These are phyloP conservation scores for Saccharomyces jurei DNA, from an alignment of 805 yeast species.

Conservation along the genomic window DNA sequence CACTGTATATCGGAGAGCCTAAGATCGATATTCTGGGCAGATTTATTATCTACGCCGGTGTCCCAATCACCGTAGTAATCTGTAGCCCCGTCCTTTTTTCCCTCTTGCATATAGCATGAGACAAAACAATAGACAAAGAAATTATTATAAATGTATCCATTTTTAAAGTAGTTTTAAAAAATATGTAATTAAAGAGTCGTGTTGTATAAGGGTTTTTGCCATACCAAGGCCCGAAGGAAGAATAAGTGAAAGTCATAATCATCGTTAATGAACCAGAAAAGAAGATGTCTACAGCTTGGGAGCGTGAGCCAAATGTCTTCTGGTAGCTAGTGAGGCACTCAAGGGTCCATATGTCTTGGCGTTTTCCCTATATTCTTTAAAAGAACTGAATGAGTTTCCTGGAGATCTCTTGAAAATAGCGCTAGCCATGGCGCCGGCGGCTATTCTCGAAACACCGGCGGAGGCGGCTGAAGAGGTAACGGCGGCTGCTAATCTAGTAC, in stretches of 20 bases:
- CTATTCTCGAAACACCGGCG: background rate
- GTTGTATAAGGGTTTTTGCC: background rate
- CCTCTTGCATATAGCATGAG: background rate
- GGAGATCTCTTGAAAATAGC: conserved; percentile 8
- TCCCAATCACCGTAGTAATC: conserved; percentile 46
- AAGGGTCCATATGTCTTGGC: conserved; percentile 35
- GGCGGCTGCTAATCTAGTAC: conserved; percentile 7
- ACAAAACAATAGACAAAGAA: background rate
- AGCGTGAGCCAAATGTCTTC: conserved; percentile 12
- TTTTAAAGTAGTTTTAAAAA: background rate
- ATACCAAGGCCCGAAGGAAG: background rate
- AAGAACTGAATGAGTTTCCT: conserved; percentile 32
- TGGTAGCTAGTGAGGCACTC: conserved; percentile 21
- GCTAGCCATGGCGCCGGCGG: conserved; percentile 3
- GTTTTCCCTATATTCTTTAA: conserved; percentile 33
- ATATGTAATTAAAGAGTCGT: background rate
- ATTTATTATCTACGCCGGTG: conserved; percentile 73
- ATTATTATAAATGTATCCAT: background rate
- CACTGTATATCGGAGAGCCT: conserved; percentile 53
- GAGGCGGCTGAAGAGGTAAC: conserved; percentile 1
- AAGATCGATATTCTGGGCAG: conserved; percentile 74
- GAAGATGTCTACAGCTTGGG: background rate
- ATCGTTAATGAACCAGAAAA: background rate
- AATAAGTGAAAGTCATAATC: background rate
- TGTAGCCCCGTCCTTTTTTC: conserved; percentile 21